phyloP scores from a whole-genome alignment of 2,329 filamentous ascomycete species.

The Rhynchosporium graminicola region DNA sequence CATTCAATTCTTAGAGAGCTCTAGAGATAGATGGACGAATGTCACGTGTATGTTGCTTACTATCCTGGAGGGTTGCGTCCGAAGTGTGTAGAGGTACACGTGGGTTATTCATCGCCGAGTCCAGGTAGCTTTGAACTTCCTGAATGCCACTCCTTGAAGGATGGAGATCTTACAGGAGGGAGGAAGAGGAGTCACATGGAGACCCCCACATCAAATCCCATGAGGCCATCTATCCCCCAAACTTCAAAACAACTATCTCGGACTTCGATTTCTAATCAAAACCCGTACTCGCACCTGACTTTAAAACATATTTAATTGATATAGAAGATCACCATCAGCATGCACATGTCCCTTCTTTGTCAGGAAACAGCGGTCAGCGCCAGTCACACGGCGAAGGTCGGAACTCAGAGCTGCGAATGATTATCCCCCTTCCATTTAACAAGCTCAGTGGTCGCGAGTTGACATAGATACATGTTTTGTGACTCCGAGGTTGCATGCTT shows the following conservation, averaged over 20 bases:
- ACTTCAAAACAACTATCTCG: background rate
- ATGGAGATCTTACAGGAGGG: too few species aligned
- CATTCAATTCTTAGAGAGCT: background rate
- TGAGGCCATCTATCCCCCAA: background rate
- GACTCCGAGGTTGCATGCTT: too few species aligned
- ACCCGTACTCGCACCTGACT: background rate
- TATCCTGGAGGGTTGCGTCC: background rate
- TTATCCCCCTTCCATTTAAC: background rate
- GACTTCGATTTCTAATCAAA: constrained; percentile 5
- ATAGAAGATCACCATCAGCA: constrained; percentile 5
- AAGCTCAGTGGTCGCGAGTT: background rate
- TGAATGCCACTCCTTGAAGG: too few species aligned
- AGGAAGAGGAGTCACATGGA: background rate
- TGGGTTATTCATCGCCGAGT: background rate
- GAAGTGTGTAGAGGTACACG: background rate
- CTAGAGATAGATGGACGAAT: background rate
- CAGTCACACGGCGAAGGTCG: background rate
- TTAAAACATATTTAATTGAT: background rate
- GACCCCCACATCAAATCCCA: constrained; percentile 8
- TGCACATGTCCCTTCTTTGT: constrained; percentile 2
- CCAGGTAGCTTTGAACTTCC: background rate
- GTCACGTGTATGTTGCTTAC: background rate
- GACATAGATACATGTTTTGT: too few species aligned
- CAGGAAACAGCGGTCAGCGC: background rate
- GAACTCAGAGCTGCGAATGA: background rate